Base-by-base conservation (phyloP, 2,329 filamentous ascomycete genomes). In the Fusarium mexicanum region DNA sequence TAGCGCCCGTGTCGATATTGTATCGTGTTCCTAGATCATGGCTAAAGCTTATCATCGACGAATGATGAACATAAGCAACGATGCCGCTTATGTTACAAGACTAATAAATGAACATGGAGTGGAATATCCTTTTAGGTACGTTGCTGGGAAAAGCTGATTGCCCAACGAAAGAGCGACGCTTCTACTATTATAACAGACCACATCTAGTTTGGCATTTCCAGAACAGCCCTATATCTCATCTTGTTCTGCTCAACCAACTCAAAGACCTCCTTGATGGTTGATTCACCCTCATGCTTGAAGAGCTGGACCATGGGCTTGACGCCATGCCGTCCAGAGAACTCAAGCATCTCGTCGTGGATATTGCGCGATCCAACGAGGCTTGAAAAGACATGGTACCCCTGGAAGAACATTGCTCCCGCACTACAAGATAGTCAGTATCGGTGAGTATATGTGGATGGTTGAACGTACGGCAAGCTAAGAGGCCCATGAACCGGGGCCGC, bases 141-240 rank as follows among this genome's bases (percentile, higher is more conserved):
- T 29, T 9, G 29, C 29, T 29, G 7, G 7, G 29, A 7, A 29
- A 29, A 29, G 29, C 29, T 29, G 29, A 8, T 29, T 29, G 29
- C 29, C 7, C 7, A 29, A 29, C 2, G 29, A 29, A 29, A 29
- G 29, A 29, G 29, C 29, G 3, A 3, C 29, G 14, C 14, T 2
- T 43, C 14, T 1, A 17, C 9, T 43, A 1, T 43, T 3, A 8
- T 5, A 13, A 24, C 3, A 29, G 3, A 0, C 12, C 5, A 4
- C 0, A 1, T n/a, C 41, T 29, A 58, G 4, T 33, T 6, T 0
- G n/a, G 29, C 24, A 67, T 67, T 3, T 67, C 38, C 8, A 67
- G 18, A 9, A 67, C 64, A 50, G 64, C 64, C 14, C 64, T 60
- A 5, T 67, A 67, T 16, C 62, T 31, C 62, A 67, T 67, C n/a